These are phyloP conservation scores for Cornus florida DNA, from an alignment of 148 eudicot genomes.

Conservation along the genomic window DNA sequence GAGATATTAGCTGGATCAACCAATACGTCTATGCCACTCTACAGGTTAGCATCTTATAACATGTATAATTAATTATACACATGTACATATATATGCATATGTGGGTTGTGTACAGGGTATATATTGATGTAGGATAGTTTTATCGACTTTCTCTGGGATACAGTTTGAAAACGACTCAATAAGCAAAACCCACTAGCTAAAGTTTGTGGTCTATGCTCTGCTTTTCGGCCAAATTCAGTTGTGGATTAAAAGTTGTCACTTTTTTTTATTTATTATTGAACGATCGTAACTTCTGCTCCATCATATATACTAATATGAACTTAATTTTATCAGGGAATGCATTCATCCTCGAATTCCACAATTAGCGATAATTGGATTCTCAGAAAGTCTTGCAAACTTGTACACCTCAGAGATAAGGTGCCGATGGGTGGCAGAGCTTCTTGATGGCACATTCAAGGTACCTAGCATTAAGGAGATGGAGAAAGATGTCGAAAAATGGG, in stretches of 20 bases:
- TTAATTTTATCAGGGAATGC: too few species aligned
- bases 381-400: constrained; percentile 27
- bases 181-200: too few species aligned
- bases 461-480: constrained; percentile 23
- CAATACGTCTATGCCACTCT: constrained; percentile 22
- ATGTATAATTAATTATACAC: background rate
- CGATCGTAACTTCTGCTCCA: too few species aligned
- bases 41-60: constrained; percentile 27
- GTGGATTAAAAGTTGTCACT: too few species aligned
- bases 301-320: too few species aligned
- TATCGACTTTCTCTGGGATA: too few species aligned
- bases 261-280: too few species aligned
- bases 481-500: constrained; percentile 9
- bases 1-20: constrained; percentile 29
- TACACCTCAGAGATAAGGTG: constrained; percentile 27
- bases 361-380: constrained; percentile 32
- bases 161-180: too few species aligned
- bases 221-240: too few species aligned
- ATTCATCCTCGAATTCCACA: constrained; percentile 33
- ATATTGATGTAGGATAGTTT: too few species aligned
- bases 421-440: constrained; percentile 25
- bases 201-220: too few species aligned
- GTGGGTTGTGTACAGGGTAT: background rate
- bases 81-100: too few species aligned
- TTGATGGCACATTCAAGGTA: constrained; percentile 21